Conservation (phyloP, 2,329 filamentous ascomycete species). For the Trematosphaeria pertusa region DNA sequence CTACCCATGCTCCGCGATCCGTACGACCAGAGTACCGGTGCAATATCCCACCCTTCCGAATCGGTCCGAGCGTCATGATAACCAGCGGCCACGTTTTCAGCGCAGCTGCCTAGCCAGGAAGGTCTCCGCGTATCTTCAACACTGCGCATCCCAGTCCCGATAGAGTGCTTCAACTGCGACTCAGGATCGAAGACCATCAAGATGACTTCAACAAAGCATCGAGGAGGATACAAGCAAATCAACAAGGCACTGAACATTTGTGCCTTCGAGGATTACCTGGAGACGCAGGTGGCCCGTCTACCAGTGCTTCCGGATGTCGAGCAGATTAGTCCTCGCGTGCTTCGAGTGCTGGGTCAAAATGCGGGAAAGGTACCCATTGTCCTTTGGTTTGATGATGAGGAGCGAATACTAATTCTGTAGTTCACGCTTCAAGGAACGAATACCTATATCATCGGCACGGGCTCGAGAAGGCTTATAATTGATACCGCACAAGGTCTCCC, state of each 20-base stretch:
- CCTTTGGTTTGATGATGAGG: too few species aligned
- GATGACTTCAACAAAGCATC: background rate
- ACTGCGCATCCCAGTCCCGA: background rate
- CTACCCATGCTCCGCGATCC: background rate
- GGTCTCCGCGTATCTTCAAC: background rate
- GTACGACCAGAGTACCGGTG: background rate
- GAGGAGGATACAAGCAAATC: conserved; percentile 52
- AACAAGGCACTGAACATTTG: conserved; percentile 57
- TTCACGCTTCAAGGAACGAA: conserved; percentile 53
- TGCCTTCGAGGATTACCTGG: conserved; percentile 58
- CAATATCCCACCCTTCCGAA: background rate
- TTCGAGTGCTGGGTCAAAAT: conserved; percentile 55
- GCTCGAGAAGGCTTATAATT: conserved; percentile 42
- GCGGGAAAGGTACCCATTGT: conserved; percentile 41
- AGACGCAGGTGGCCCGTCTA: conserved; percentile 45
- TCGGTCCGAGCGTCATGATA: background rate
- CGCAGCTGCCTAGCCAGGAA: too few species aligned
- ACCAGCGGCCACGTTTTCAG: too few species aligned
- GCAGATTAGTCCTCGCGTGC: conserved; percentile 50
- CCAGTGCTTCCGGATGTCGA: conserved; percentile 51
- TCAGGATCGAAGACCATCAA: background rate
- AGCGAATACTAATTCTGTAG: too few species aligned
- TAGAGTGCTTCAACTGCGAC: background rate
- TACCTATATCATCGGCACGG: conserved; percentile 50
- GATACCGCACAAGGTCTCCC: conserved; percentile 47